A percentile compares a stretch with the other conserved stretches of the same genome.
Conservation (phyloP, 306 rosid species). For the Inga oerstediana region DNA sequence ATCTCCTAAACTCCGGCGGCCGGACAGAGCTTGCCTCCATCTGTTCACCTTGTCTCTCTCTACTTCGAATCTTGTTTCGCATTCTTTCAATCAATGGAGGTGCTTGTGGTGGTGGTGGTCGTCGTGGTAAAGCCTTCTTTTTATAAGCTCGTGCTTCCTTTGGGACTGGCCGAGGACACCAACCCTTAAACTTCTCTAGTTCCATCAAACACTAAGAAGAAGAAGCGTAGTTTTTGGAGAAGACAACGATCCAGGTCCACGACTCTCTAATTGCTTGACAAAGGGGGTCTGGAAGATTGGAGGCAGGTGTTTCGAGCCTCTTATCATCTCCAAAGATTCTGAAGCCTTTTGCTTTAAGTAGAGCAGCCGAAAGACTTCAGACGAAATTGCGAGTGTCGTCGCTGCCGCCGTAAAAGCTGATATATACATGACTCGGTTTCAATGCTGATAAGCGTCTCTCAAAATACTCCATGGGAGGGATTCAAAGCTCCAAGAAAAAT, state of each 20-base stretch:
- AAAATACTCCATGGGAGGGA: no score
- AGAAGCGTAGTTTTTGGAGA: background rate
- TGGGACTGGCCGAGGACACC: no score
- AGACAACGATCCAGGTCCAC: background rate
- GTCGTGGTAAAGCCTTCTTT: no score
- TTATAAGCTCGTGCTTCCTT: no score
- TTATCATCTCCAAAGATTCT: background rate
- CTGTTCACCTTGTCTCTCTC: no score
- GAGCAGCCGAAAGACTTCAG: background rate
- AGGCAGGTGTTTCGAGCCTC: background rate
- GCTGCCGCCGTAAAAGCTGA: background rate
- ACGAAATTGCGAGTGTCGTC: background rate
- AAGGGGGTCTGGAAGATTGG: fast-evolving
- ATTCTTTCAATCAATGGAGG: no score
- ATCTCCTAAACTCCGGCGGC: no score
- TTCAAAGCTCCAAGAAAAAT: no score
- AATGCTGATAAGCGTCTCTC: background rate
- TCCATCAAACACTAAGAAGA: background rate
- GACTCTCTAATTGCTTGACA: background rate
- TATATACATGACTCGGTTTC: background rate
- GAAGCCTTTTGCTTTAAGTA: background rate
- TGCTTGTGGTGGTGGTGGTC: no score
- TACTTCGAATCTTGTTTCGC: no score
- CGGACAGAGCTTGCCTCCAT: no score
- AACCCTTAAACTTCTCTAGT: no score